Base-by-base conservation (phyloP, 768 basidiomycete species). In the Kwoniella dendrophila region DNA sequence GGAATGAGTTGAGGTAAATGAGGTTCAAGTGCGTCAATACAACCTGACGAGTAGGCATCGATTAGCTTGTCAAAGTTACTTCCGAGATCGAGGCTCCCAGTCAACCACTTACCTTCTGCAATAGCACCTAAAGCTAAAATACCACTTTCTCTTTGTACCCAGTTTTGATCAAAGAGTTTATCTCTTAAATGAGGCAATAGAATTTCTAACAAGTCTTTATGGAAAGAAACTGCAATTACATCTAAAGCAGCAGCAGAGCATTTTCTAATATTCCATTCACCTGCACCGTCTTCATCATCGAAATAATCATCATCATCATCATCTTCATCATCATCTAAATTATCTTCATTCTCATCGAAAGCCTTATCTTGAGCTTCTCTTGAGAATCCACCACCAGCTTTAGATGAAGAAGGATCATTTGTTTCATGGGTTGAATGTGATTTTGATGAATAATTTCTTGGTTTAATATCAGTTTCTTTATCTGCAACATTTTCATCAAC, bases 191-290 rank as follows among this genome's bases (percentile, higher is more conserved):
- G 88, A 4, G 90, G 87, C 27, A 99, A 83, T 26, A 98, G 83
- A 44, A 96, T 89, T 63, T 89, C 89, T 73, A 99, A 81, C 59
- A 98, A 81, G 61, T 97, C 93, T n/a, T 84, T 84, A 34, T 88
- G 87, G 72, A 97, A 98, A 41, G 91, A 86, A 18, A 98, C 92
- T 1, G 93, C 92, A 59, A 99, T 85, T 27, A 99, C 94, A 77
- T 99, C 96, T 59, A 99, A 83, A 10, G 96, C 96, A 0, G 96
- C 96, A 0, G 96, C 96, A 1, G 93, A 92, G 75, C 96, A 99
- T 81, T 99, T 99, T 66, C 96, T 85, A 63, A 98, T 82, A 80
- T 98, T 99, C 96, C 96, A 99, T 77, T 98, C 94, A 1, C 95
- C 95, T 10, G 90, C 89, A 84, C 91, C 90, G 75, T 97, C 96